Base-by-base conservation (phyloP, 177 flowering plant genomes). In the Vitis hybrid region DNA sequence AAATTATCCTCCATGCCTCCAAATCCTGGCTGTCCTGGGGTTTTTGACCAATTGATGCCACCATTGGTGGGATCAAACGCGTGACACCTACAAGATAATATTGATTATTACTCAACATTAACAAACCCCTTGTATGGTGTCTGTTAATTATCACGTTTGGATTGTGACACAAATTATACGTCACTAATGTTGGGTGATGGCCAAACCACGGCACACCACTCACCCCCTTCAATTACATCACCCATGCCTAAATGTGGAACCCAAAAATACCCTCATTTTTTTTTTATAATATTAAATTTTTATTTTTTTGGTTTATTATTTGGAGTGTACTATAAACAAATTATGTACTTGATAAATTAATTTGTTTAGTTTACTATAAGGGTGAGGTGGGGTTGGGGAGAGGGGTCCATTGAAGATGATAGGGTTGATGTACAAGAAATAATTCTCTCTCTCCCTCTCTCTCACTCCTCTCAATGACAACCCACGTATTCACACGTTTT, bases 1-100 rank as follows among this genome's bases (percentile, higher is more conserved):
- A 60, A 60, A 60, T 39, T 39, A 39, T 39, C 45, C 45, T 39
- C 8, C 45, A 39, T 39, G 45, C 45, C 8, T 39, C 9, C 45
- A 39, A 39, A 39, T 39, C 45, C 5, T 39, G 45, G 45, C 45
- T 39, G 8, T 39, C 45, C 45, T 5, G 8, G 45, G 45, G 45
- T 15, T 14, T 14, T 5, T 18, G 60, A 57, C 60, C 60, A 57
- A 57, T 57, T 16, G 18, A 21, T 10, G 26, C 19, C 10, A 16
- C 10, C 7, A 5, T 57, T 59, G 8, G 56, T 68, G 63, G 56
- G 29, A 58, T 68, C 56, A 45, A 56, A 33, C 13, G 45, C 5
- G 53, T 51, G 60, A 62, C 19, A 10, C 11, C 45, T 12, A 56
- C 49, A 56, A 68, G 76, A 67, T 68, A 74, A 72, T 60, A 7